A percentile compares a stretch with the other conserved stretches of the same genome.
Conservation (phyloP, 2,329 filamentous ascomycete species). For the Geoglossum cookeanum region DNA sequence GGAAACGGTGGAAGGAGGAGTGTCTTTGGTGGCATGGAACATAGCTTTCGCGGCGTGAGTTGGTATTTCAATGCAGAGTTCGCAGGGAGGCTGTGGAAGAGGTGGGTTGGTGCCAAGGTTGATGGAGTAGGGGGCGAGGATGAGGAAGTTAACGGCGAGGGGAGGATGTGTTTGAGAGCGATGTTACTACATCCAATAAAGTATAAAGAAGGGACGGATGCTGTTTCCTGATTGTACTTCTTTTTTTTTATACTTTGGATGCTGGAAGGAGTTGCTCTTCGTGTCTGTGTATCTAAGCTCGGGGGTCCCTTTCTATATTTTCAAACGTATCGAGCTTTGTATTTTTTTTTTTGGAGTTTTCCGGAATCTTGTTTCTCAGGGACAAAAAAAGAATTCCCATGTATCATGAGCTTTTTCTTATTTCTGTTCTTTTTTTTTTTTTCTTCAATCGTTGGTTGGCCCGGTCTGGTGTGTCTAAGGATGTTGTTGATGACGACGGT, state of each 20-base stretch:
- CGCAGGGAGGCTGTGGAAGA: conserved; percentile 33
- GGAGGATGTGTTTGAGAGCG: conserved; percentile 5
- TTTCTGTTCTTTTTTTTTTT: not conserved
- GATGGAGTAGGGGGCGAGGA: conserved; percentile 2
- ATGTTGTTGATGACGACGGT: too few species aligned
- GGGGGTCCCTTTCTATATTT: too few species aligned
- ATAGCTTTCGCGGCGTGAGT: conserved; percentile 32
- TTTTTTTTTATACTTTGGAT: too few species aligned
- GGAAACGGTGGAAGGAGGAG: conserved; percentile 27
- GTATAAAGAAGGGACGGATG: not conserved
- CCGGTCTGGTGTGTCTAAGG: too few species aligned
- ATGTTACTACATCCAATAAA: conserved; percentile 6
- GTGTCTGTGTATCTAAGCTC: too few species aligned
- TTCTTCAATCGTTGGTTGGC: too few species aligned
- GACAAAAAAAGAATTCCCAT: not conserved
- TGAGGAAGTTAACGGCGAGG: not conserved
- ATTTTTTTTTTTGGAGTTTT: not conserved
- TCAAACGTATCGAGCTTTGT: too few species aligned
- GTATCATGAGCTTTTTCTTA: not conserved
- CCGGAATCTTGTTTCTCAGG: too few species aligned
- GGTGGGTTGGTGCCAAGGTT: conserved; percentile 28
- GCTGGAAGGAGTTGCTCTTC: too few species aligned
- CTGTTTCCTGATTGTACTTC: too few species aligned
- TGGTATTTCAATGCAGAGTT: conserved; percentile 36
- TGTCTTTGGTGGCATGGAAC: conserved; percentile 33